phyloP scores from a whole-genome alignment of 2,329 filamentous ascomycete species.

The Ascochyta clinopodiicola region DNA sequence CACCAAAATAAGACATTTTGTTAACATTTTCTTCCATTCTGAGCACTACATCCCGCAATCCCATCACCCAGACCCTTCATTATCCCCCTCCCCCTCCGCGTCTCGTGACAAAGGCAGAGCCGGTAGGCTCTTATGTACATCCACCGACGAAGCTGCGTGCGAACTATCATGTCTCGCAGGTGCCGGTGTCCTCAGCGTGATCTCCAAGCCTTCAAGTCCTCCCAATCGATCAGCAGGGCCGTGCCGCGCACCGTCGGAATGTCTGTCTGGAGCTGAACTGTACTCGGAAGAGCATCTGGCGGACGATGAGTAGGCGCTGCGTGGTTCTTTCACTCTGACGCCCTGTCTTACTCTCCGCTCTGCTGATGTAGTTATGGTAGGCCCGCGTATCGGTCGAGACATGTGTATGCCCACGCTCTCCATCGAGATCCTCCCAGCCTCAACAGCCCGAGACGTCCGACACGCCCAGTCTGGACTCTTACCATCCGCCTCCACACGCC shows the following conservation, averaged over 20 bases:
- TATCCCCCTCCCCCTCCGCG: neutral
- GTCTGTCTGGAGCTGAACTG: neutral
- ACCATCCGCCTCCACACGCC: too few relatives aligned
- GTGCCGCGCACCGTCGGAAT: neutral
- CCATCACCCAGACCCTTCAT: too few relatives aligned
- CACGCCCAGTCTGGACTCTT: conserved; percentile 10
- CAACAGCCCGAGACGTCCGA: conserved; percentile 2
- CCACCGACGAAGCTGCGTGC: neutral
- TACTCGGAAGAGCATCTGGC: neutral
- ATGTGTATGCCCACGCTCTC: neutral
- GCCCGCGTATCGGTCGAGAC: neutral
- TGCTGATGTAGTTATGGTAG: neutral
- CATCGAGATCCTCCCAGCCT: conserved; percentile 3
- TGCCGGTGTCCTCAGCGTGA: neutral
- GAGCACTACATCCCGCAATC: neutral
- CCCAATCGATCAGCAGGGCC: neutral
- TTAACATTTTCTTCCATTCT: too few relatives aligned
- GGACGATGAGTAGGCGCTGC: neutral
- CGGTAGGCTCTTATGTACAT: conserved; percentile 1
- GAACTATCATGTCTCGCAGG: neutral
- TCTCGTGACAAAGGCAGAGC: neutral
- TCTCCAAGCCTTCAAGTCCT: neutral
- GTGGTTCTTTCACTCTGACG: neutral
- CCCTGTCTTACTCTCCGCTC: neutral
- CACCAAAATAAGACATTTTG: too few relatives aligned